Evolutionary conservation across 2,329 filamentous ascomycete species (phyloP), one percentile per base, ranked within the genome.

Genomic region (Diaporthe vexans): DNA sequence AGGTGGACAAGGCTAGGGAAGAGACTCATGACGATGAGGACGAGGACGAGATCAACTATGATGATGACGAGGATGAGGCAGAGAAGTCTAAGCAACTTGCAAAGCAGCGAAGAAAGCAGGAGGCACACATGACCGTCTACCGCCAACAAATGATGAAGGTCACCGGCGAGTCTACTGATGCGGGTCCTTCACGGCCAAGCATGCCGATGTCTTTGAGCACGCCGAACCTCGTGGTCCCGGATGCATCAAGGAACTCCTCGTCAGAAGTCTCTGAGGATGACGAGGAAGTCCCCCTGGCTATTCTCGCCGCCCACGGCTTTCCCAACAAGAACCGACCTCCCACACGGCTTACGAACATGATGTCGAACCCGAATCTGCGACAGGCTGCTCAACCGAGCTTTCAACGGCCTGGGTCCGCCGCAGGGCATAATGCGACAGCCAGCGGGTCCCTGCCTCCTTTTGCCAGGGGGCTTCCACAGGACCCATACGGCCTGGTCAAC

Each of bases 71-170:
- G 56, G 94, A 97, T 78, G 95, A 97, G 76, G 82, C 88, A 0
- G 94, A 97, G 79, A 94, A 94, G 80, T 91, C 91, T 37, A 93
- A 88, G 80, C 89, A 94, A 80, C 88, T 93, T 61, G 91, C 93
- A 24, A 94, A 92, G 81, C 94, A 97, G 81, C 89, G 95, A 76
- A 91, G 92, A 79, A 97, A 95, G 86, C 95, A 98, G 81, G 94
- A 97, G 83, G 95, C 95, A 17, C 94, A 97, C 81, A 92, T 98
- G 87, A 90, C 94, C 1, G 93, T 97, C 1, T 97, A 97, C 82
- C 91, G 95, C 74, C 95, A 98, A 82, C 94, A 97, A 83, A 98
- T 97, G 95, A 97, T 96, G 94, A 97, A 97, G 84, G 93, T 97
- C 40, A 97, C 95, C 0, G 95, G 95, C 63, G 94, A 96, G 78